phyloP scores from a whole-genome alignment of 768 basidiomycete species.

The Leccinum ochraceum region DNA sequence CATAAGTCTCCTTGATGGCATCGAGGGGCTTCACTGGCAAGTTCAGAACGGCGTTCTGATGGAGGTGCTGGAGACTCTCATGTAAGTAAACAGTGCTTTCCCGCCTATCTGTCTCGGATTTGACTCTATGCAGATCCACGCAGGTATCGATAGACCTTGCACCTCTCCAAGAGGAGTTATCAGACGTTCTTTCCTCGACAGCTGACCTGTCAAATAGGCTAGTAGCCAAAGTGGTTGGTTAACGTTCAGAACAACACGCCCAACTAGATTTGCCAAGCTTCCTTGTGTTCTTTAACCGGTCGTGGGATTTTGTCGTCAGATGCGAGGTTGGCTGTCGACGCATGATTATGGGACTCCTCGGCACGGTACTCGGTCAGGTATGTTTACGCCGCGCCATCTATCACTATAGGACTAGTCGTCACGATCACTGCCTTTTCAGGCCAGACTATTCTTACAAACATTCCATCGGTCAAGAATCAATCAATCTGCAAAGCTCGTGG shows the following conservation, averaged over 20 bases:
- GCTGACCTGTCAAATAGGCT: constrained; percentile 86
- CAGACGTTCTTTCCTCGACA: constrained; percentile 75
- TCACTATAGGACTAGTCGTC: background rate
- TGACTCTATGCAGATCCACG: constrained; percentile 35
- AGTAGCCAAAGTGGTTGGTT: constrained; percentile 73
- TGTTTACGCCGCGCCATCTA: constrained; percentile 15
- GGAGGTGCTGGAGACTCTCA: constrained; percentile 54
- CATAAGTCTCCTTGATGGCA: constrained; percentile 56
- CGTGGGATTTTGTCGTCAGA: constrained; percentile 87
- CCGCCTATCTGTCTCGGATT: background rate
- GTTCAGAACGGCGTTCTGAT: constrained; percentile 57
- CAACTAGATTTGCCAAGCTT: constrained; percentile 73
- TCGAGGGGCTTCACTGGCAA: constrained; percentile 59
- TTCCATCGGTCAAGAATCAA: constrained; percentile 85
- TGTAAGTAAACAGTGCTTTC: constrained; percentile 30
- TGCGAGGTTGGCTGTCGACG: constrained; percentile 83
- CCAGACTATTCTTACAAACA: constrained; percentile 80
- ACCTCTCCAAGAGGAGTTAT: constrained; percentile 62
- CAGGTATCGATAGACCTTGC: constrained; percentile 42
- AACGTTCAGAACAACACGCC: constrained; percentile 79
- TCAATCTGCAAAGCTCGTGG: constrained; percentile 84
- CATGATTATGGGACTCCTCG: constrained; percentile 93
- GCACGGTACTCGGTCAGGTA: constrained; percentile 83
- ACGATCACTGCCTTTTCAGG: constrained; percentile 42
- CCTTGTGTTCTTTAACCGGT: constrained; percentile 75